Conservation (phyloP, 306 rosid species). For the Medicago arabica region DNA sequence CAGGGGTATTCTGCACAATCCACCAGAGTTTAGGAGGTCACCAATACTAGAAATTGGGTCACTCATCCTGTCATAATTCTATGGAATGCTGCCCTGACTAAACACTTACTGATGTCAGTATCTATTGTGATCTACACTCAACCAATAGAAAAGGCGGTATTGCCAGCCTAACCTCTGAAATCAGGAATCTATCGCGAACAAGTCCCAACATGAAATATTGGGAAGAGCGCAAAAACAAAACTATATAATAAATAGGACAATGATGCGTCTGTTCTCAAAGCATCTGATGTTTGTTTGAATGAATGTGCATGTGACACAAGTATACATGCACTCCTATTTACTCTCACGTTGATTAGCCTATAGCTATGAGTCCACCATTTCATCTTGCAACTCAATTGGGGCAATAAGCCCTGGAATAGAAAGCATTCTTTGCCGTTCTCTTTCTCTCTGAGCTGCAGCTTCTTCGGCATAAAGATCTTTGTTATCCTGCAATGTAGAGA, state of each 20-base stretch:
- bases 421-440: conserved; percentile 93
- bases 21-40: conserved; percentile 60
- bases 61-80: conserved; percentile 52
- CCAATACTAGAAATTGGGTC: conserved; percentile 54
- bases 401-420: conserved; percentile 96
- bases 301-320: conserved; percentile 44
- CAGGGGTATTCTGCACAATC: conserved; percentile 73
- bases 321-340: conserved; percentile 44
- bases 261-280: conserved; percentile 47
- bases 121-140: conserved; percentile 46
- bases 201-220: conserved; percentile 57
- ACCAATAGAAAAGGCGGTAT: conserved; percentile 49
- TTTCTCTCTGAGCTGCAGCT: conserved; percentile 92
- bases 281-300: conserved; percentile 49
- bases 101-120: conserved; percentile 39
- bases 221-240: conserved; percentile 50
- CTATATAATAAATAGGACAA: conserved; percentile 41
- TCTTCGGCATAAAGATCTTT: conserved; percentile 98
- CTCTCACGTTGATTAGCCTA: conserved; percentile 42
- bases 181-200: conserved; percentile 50
- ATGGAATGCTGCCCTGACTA: conserved; percentile 34
- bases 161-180: conserved; percentile 51
- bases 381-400: conserved; percentile 94
- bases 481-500: conserved; percentile 70
- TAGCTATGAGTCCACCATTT: conserved; percentile 85